Evolutionary conservation across 2,329 filamentous ascomycete species (phyloP).

Genomic region (Beauveria medogensis): DNA sequence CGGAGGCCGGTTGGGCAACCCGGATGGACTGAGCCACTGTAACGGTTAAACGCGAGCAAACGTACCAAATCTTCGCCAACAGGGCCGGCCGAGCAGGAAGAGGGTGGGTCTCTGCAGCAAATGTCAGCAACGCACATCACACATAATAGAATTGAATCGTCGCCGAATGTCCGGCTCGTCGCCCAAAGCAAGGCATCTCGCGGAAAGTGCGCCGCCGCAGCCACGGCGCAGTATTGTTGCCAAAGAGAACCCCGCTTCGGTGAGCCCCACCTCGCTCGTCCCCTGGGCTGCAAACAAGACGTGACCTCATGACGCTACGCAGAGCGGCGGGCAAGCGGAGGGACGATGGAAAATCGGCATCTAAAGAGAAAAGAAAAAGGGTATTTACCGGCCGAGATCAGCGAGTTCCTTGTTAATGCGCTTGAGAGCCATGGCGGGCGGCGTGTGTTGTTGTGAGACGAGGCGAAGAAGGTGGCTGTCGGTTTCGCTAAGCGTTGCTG

Average conservation of each 20-base stretch:
- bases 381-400: conserved; percentile 75
- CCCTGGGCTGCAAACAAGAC: conserved; percentile 20
- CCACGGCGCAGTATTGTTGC: conserved; percentile 7
- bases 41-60: conserved; percentile 24
- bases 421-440: conserved; percentile 71
- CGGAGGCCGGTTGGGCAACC: not conserved
- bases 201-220: not conserved
- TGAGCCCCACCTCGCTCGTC: conserved; percentile 28
- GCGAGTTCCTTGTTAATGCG: conserved; percentile 91
- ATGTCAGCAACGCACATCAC: conserved; percentile 14
- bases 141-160: conserved; percentile 5
- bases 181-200: not conserved
- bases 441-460: conserved; percentile 13
- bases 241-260: conserved; percentile 27
- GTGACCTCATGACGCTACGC: conserved; percentile 13
- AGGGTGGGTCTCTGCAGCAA: conserved; percentile 78
- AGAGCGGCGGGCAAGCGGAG: conserved; percentile 19
- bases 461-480: conserved; percentile 1
- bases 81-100: conserved; percentile 95
- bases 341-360: conserved; percentile 13
- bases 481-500: conserved; percentile 7
- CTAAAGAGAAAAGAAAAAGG: conserved; percentile 10
- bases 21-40: conserved; percentile 14
- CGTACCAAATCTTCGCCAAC: conserved; percentile 96
- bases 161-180: not conserved